Evolutionary conservation across 192 early-diverging fungal genomes (phyloP), one percentile per base, ranked within the genome.

Genomic region (Coemansia sp.): DNA sequence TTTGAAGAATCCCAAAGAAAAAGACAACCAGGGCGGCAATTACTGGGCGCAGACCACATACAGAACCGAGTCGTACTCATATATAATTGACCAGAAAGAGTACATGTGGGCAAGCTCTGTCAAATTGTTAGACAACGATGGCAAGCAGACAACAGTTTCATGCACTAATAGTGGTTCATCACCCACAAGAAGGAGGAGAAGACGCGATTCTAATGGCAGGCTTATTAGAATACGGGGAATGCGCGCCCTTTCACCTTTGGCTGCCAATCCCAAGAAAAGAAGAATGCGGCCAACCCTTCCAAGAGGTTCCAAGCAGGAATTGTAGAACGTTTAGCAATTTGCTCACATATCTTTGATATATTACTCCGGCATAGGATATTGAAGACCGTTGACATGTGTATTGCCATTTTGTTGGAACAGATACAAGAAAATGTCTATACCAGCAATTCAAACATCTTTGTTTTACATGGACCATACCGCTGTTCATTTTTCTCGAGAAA

Each of bases 11-110:
- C 78, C 86, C 19, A 51, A 67, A 21, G 66, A 79, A n/a, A 41
- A 39, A 21, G 70, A 68, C 0, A 80, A 78, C 46, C 65, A 70
- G 19, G 71, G 61, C 16, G 71, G 61, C 11, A 65, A 64, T 19
- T 76, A 68, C 41, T 87, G 86, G 86, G 72, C 77, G 15, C 48
- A 71, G 22, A 75, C 74, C 37, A 32, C 63, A 3, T 74, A 76
- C 52, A 71, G 86, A 11, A 76, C 84, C 37, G 73, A 80, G 59
- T 85, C 83, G 13, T 87, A 83, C 68, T 39, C 72, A 26, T 69
- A 80, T 60, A 63, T 68, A 8, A 36, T 83, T 18, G 47, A 68
- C 16, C 66, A 70, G 41, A 62, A 62, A 0, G 42, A 76, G 61
- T 68, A 56, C 46, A 74, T 72, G 36, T 84, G 75, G 71, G 52